Percentiles rank a stretch among this genome's conserved stretches.
phyloP scores from a whole-genome alignment of 768 basidiomycete genomes.

The Hypholoma fasciculare region DNA sequence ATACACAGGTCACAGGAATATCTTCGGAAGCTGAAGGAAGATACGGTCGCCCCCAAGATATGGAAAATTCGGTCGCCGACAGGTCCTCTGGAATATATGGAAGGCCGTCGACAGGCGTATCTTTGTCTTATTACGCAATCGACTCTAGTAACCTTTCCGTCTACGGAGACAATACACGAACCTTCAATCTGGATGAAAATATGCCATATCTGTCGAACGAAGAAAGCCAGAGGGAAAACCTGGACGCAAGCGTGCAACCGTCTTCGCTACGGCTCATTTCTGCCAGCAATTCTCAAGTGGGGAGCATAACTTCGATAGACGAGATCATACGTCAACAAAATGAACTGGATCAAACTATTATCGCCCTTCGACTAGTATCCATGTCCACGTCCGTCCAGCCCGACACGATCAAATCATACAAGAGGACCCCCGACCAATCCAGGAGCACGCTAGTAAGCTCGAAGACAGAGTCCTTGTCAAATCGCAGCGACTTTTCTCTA shows the following conservation, averaged over 20 bases:
- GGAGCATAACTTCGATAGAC: slow-evolving; percentile 41
- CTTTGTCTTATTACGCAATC: slow-evolving; percentile 28
- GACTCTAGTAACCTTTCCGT: slow-evolving; percentile 8
- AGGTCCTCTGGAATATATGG: background rate
- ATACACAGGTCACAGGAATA: too few relatives aligned
- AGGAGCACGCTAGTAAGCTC: slow-evolving; percentile 19
- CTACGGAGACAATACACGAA: background rate
- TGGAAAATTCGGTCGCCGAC: background rate
- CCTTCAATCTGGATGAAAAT: background rate
- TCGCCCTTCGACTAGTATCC: slow-evolving; percentile 51
- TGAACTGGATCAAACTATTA: slow-evolving; percentile 66
- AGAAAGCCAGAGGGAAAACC: slow-evolving; percentile 18
- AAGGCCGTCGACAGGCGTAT: slow-evolving; percentile 17
- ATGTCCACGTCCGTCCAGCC: slow-evolving; percentile 25
- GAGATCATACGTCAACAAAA: slow-evolving; percentile 59
- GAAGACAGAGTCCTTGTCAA: slow-evolving; percentile 34
- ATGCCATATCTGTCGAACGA: background rate
- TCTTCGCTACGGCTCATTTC: background rate
- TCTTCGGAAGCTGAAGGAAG: too few relatives aligned
- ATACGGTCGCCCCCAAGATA: background rate
- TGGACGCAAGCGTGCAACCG: background rate
- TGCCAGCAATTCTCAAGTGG: slow-evolving; percentile 6
- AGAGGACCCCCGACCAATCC: slow-evolving; percentile 5
- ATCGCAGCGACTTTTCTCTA: slow-evolving; percentile 61
- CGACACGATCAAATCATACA: background rate